Evolutionary conservation across 2,329 filamentous ascomycete species (phyloP), one percentile per base, ranked within the genome.

Genomic region (Cryphonectria nitschkei): DNA sequence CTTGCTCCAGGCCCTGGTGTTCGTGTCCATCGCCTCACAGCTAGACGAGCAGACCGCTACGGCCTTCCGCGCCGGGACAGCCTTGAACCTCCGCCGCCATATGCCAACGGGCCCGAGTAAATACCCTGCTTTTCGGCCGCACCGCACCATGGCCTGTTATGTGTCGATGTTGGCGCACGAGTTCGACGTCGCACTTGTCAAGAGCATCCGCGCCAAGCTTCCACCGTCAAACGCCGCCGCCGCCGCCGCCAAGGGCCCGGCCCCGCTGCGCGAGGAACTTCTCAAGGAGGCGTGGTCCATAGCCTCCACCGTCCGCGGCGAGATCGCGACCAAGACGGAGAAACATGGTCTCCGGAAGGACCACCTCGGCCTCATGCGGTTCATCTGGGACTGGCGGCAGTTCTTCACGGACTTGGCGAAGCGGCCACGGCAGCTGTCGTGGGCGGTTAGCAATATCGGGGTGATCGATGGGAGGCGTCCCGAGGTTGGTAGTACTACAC

Each of bases 1-100:
- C 8, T 72, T 80, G 16, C 64, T 80, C 22, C 74, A 79, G 29
- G 76, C 73, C 14, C 62, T 79, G 3, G 65, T 68, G 1, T 66
- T 78, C 4, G 66, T 67, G 1, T 77, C 75, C 9, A 68, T 79
- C 8, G 73, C 77, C 7, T 64, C 67, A 4, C 74, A 74, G 60
- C 65, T 74, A 0, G 43, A 61, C 1, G 54, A 73, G 6, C 46
- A 72, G 14, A 68, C 74, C 3, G 41, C 29, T 1, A 16, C 68
- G 8, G 71, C 46, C 3, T 58, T 67, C 19, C 22, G 46, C 4
- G 22, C 34, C 37, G 65, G 65, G 5, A 77, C 74, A n/a, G 65
- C 75, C 0, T 34, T 79, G 29, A 70, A 77, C 32, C 54, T 79
- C 63, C 72, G 76, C 8, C 73, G 72, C 7, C 76, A 70, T 65